Evolutionary conservation across 2,329 filamentous ascomycete species (phyloP), one percentile per base, ranked within the genome.

Genomic region (Ophiostoma novo-ulmi): DNA sequence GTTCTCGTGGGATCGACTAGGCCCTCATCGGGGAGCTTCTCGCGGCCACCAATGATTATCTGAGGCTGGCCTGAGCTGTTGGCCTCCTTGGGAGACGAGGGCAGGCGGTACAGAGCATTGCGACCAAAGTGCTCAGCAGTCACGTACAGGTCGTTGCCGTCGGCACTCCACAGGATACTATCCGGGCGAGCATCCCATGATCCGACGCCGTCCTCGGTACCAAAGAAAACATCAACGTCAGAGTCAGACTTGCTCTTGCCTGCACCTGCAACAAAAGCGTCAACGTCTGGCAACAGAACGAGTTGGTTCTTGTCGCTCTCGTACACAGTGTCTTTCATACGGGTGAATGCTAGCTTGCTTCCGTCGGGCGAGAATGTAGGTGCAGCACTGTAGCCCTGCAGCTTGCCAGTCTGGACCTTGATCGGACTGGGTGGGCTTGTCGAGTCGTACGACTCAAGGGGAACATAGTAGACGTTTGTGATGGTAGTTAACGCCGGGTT

Each of bases 341-440:
- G 88, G 39, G 92, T 83, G 78, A 96, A 97, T 1, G 88, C 92
- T 36, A 94, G 82, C 72, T 86, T 85, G 48, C 83, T 86, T 11
- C 92, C 91, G 75, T 90, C 85, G 4, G 88, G 87, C 3, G 92
- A 94, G 80, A 96, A 97, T 0, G 86, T 84, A 0, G 93, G 93
- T 2, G 81, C 81, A 22, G 83, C 83, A 35, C 85, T 87, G 75
- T 92, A 92, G 7, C 91, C 91, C 72, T 83, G 80, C 76, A 91
- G 78, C 81, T 81, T 69, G 85, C 80, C 76, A 82, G 84, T 75
- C 20, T 61, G 35, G 38, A 75, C n/a, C 6, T 64, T 39, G 22
- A 70, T 20, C 2, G 68, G 68, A 8, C 36, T 41, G 5, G 65
- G 68, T 4, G 84, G 87, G 69, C 65, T 52, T 2, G 78, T 71